Conservation (phyloP, 78 protist genomes). For the Dictyostelium intermedium region DNA sequence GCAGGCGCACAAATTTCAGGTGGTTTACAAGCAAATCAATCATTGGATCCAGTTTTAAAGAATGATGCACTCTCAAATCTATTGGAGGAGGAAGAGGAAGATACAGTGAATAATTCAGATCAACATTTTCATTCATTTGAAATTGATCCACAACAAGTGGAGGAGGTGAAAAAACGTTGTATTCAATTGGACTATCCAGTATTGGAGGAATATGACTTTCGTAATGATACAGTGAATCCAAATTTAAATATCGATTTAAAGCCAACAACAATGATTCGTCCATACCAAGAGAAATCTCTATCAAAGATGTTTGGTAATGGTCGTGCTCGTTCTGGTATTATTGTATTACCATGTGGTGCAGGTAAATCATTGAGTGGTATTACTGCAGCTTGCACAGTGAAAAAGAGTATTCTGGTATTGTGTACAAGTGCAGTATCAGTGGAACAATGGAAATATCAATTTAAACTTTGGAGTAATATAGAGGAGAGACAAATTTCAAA, state of each 20-base stretch:
- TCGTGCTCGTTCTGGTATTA: constrained; percentile 98
- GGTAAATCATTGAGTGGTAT: constrained; percentile 99
- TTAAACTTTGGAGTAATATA: constrained; percentile 89
- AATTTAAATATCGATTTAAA: constrained; percentile 89
- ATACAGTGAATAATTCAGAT: constrained; percentile 61
- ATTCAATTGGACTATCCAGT: constrained; percentile 87
- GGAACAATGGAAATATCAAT: constrained; percentile 96
- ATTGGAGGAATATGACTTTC: constrained; percentile 96
- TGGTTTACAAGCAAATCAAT: constrained; percentile 50
- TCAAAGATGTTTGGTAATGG: constrained; percentile 96
- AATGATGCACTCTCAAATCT: constrained; percentile 22
- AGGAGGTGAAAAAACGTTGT: constrained; percentile 88
- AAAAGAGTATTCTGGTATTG: constrained; percentile 91
- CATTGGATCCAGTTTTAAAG: constrained; percentile 30
- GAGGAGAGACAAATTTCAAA: constrained; percentile 49
- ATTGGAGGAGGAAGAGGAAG: constrained; percentile 54
- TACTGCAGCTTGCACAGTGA: constrained; percentile 92
- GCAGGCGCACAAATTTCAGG: constrained; percentile 58
- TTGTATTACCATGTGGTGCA: constrained; percentile 99
- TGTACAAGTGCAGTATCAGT: constrained; percentile 94
- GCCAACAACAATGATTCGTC: constrained; percentile 89
- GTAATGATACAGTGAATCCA: constrained; percentile 84
- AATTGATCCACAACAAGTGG: constrained; percentile 69
- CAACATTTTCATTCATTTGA: constrained; percentile 83
- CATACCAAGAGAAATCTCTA: constrained; percentile 93